Evolutionary conservation across 768 basidiomycete genomes (phyloP), one percentile per base, ranked within the genome.

Genomic region (Brasilioporus rufonigricans): DNA sequence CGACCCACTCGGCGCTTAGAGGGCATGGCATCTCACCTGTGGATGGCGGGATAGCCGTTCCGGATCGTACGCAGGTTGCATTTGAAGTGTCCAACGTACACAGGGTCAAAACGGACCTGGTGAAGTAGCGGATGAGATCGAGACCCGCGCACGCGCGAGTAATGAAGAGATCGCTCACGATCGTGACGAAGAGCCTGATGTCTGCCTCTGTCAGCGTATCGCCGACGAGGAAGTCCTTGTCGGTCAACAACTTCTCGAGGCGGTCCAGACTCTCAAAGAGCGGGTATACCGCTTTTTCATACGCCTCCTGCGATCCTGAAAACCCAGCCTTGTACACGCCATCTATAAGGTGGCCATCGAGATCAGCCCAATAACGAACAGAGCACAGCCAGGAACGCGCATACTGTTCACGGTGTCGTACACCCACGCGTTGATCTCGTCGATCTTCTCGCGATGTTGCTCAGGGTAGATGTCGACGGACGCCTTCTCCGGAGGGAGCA

Each of bases 271-370:
- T 82, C 16, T 81, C 79, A 59, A 94, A 93, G 2, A 99, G 74
- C 8, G 86, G 78, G 10, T 72, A 66, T 29, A 98, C 90, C 16
- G 87, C 89, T 13, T 76, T 75, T 59, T 88, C 82, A 73, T 98
- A 99, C 2, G 93, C 92, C 43, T 78, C 73, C 61, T 92, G 91
- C 0, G 81, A 79, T 12, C 80, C 83, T 5, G 95, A 93, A 61
- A 99, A 97, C 10, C 96, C 96, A 5, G 87, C 69, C 64, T 85
- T 88, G 77, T 98, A 98, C 12, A 96, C 91, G 11, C 91, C 89
- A 61, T 89, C 89, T 91, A 5, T 12, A 95, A 14, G 18, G n/a
- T 23, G 16, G 5, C 5, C 48, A 44, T 21, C 11, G 8, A 47
- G 29, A 38, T 44, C 7, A 52, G 44, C 23, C 16, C 27, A 36